These are phyloP conservation scores for Ceratocystis huliohia DNA, from an alignment of 2,329 filamentous ascomycete genomes.

Conservation along the genomic window DNA sequence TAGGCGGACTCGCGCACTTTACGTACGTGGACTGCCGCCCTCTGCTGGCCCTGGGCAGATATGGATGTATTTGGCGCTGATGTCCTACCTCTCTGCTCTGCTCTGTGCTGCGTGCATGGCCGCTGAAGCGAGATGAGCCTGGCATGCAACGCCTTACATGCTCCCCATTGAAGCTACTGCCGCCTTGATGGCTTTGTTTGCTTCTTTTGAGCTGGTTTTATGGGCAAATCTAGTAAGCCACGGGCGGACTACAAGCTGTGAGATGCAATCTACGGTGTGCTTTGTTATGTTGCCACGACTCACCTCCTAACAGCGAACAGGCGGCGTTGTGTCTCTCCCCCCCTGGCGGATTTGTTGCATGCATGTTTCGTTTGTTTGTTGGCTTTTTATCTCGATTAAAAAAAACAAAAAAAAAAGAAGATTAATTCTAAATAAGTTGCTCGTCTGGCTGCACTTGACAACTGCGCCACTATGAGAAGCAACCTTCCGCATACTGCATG, in stretches of 20 bases:
- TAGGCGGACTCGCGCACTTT: not conserved
- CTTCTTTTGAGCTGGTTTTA: not conserved
- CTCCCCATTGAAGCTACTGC: not conserved
- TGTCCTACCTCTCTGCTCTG: not conserved
- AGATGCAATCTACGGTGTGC: not conserved
- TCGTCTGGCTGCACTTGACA: conserved; percentile 4
- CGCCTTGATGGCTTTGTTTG: not conserved
- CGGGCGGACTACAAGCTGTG: not conserved
- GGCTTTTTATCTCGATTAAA: not conserved
- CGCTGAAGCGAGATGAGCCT: not conserved
- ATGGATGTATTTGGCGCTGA: not conserved
- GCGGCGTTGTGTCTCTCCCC: not conserved
- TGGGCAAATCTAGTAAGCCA: not conserved
- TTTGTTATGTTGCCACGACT: not conserved
- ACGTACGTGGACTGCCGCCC: not conserved
- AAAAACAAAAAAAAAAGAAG: not conserved
- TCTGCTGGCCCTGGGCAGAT: not conserved
- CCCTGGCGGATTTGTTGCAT: conserved; percentile 2
- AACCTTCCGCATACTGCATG: not conserved
- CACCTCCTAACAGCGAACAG: not conserved
- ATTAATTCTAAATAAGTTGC: not conserved
- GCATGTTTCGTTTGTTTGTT: conserved; percentile 4
- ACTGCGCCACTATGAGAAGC: conserved; percentile 3
- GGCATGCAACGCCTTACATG: conserved; percentile 3
- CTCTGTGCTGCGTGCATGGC: not conserved